Evolutionary conservation across 2,329 filamentous ascomycete species (phyloP), one percentile per base, ranked within the genome.

Genomic region (Sporothrix curviconia): DNA sequence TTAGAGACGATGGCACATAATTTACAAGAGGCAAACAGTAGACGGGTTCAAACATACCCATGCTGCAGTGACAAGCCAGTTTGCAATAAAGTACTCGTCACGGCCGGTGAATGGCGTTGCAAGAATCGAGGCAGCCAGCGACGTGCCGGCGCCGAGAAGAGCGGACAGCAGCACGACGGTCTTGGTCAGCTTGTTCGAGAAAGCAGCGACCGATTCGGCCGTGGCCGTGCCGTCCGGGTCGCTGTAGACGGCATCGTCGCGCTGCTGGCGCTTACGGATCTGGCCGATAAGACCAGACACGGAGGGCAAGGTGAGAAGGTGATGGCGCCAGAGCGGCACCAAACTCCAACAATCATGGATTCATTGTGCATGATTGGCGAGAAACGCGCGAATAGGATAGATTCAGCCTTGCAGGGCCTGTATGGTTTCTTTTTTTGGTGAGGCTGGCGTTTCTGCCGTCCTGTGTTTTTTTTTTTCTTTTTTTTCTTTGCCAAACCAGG

Each of bases 191-290:
- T 74, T 80, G 61, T 82, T 79, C 28, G 85, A 86, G 66, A 85
- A 91, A 39, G 76, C 76, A 22, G 77, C 76, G 54, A 83, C 67
- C 1, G 84, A 83, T 66, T 86, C 83, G 40, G 81, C 76, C 0
- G 83, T 86, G 32, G 85, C 86, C 61, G 79, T 76, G 50, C 88
- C 88, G 70, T 92, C 88, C 60, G 78, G 72, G 66, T 92, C 88
- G 63, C 84, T 74, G 65, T 91, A 91, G 12, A 64, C 30, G 40
- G 40, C 55, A 25, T 78, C 72, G 58, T 71, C 71, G 57, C 62
- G 67, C 28, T 60, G 66, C 58, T 69, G 64, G 43, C 65, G 63
- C 49, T 57, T 66, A 60, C 50, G 63, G 39, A 68, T 64, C 64
- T 60, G 67, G 47, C 44, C 49, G 39, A 66, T 63, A 58, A 68